Percentiles rank a stretch among this genome's conserved stretches.
Conservation (phyloP, 345 rosid genomes). For the Lenwebbia sp. region DNA sequence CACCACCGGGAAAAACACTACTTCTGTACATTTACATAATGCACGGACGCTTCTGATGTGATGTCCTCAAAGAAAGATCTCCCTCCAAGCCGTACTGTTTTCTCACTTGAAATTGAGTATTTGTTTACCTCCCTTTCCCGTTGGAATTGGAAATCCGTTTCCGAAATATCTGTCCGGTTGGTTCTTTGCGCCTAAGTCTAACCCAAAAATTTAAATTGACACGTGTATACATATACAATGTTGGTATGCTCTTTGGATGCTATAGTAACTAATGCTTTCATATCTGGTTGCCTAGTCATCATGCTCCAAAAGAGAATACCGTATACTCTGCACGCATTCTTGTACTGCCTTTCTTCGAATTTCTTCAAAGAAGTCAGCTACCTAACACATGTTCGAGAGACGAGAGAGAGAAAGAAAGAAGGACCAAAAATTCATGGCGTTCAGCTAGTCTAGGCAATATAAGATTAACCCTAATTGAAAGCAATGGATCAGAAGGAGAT, state of each 20-base stretch:
- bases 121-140: too few species aligned
- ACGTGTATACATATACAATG: too few species aligned
- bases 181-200: too few species aligned
- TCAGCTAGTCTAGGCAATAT: background rate
- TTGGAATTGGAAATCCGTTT: too few species aligned
- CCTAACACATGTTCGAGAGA: background rate
- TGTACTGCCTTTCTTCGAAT: background rate
- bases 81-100: too few species aligned
- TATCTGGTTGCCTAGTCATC: background rate
- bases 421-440: background rate
- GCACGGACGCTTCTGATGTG: background rate
- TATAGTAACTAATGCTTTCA: background rate
- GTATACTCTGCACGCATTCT: background rate
- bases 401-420: background rate
- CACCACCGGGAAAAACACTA: background rate
- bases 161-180: too few species aligned
- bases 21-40: background rate
- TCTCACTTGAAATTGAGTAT: too few species aligned
- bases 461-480: background rate
- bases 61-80: background rate
- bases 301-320: background rate
- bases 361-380: background rate
- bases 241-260: too few species aligned
- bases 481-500: background rate
- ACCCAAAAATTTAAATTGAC: too few species aligned